phyloP scores from a whole-genome alignment of 495 filamentous ascomycete genomes.

The Xylaria palmicola region DNA sequence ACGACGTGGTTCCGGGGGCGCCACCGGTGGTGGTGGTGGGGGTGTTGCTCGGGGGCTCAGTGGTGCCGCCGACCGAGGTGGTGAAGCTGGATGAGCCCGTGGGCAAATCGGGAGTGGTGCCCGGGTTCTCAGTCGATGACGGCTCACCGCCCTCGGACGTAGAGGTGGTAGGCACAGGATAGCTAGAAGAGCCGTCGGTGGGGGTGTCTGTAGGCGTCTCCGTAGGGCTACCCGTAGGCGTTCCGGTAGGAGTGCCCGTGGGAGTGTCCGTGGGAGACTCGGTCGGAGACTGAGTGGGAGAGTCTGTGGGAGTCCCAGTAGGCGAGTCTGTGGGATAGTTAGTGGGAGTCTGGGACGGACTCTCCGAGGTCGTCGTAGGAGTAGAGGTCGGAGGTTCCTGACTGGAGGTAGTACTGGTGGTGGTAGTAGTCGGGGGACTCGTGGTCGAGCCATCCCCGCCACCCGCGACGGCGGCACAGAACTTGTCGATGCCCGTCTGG shows the following conservation, averaged over 20 bases:
- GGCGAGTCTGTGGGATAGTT: constrained; percentile 13
- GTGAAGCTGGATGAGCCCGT: constrained; percentile 3
- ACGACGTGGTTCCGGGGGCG: background rate
- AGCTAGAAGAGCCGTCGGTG: constrained; percentile 14
- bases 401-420: constrained; percentile 2
- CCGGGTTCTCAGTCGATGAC: background rate
- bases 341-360: constrained; percentile 16
- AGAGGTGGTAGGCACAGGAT: background rate
- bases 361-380: constrained; percentile 10
- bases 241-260: background rate
- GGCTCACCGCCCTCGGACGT: background rate
- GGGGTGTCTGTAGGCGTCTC: background rate
- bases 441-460: constrained; percentile 1
- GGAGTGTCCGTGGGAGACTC: background rate
- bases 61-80: background rate
- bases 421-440: background rate
- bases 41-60: constrained; percentile 3
- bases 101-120: background rate
- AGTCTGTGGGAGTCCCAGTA: constrained; percentile 4
- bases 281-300: background rate
- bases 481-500: constrained; percentile 28
- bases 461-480: constrained; percentile 25
- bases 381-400: constrained; percentile 9
- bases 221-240: background rate
- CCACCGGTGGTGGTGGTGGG: background rate